phyloP scores from a whole-genome alignment of 2,329 filamentous ascomycete genomes.

The Tolypocladium nubicola region DNA sequence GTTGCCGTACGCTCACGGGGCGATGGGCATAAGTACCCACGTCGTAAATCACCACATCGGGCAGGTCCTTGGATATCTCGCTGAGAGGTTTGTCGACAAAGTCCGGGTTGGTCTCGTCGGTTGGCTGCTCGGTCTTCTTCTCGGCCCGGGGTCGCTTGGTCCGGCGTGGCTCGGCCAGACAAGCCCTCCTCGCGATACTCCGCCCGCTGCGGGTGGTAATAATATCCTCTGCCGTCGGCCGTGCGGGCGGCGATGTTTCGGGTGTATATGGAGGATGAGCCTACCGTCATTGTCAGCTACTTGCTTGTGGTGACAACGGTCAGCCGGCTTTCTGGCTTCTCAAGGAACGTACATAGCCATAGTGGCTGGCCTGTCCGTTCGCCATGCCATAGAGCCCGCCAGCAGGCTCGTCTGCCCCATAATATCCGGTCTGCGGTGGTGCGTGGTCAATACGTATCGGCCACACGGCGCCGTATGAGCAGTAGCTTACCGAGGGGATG shows the following conservation, averaged over 20 bases:
- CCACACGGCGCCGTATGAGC: not conserved
- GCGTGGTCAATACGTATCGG: not conserved
- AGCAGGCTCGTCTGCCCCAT: not conserved
- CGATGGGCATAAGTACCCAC: slow-evolving; percentile 75
- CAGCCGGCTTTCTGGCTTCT: no score
- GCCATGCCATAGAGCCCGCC: not conserved
- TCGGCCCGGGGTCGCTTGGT: not conserved
- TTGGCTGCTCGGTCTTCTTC: slow-evolving; percentile 1
- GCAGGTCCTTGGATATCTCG: slow-evolving; percentile 53
- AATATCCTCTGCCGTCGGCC: slow-evolving; percentile 7
- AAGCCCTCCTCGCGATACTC: slow-evolving; percentile 13
- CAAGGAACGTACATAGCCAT: not conserved
- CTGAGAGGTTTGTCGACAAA: slow-evolving; percentile 49
- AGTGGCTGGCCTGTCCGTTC: not conserved
- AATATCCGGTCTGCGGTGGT: not conserved
- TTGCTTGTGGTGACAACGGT: not conserved
- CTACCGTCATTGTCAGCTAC: slow-evolving; percentile 5
- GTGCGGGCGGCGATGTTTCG: slow-evolving; percentile 38
- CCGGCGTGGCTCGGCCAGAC: not conserved
- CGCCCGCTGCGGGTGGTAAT: slow-evolving; percentile 28
- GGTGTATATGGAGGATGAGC: slow-evolving; percentile 25
- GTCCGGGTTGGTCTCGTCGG: not conserved
- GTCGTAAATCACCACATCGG: slow-evolving; percentile 56
- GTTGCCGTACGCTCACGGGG: slow-evolving; percentile 50
- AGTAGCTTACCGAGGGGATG: not conserved